Evolutionary conservation across 1,284 basidiomycete genomes (phyloP), one percentile per base, ranked within the genome.

Genomic region (Pseudomicrostroma phylloplanum): DNA sequence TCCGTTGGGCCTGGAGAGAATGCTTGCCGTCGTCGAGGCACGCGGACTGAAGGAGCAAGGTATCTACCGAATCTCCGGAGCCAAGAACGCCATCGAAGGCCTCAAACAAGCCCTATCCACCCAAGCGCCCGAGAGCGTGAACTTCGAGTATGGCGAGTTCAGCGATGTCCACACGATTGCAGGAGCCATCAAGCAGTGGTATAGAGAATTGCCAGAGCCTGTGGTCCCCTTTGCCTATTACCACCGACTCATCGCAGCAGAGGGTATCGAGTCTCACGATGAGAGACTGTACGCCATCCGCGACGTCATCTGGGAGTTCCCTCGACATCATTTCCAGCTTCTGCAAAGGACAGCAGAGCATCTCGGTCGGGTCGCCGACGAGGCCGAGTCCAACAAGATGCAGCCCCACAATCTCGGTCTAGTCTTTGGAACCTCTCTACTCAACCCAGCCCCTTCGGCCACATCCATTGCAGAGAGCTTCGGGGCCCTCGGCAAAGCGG

Each of bases 21-120:
- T 79, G 68, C 67, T 79, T 56, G 66, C 70, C n/a, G 74, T 78
- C 59, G 67, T 79, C 49, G 77, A 79, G 58, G 60, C 70, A 1
- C 67, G 77, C 57, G 76, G 77, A n/a, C 59, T 79, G 26, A 60
- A 67, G 39, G 77, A 79, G 64, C 71, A 76, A 59, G 77, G 77
- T 19, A 78, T 79, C 61, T 79, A 79, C 60, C 74, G 77, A 21
- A 73, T 79, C 60, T 74, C 74, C 19, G 77, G 76, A 7, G 68
- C 73, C 12, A 77, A 76, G 65, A 70, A 64, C 36, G 64, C 72
- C 9, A 70, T 79, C 19, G 70, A 74, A 43, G 67, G 56, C 21
- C 68, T 79, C 49, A 67, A 72, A 26, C 48, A 67, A 2, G 65
- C 70, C 1, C 71, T 72, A 53, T 63, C 67, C 53, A 63, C 63